phyloP scores from a whole-genome alignment of 192 early-diverging fungal species.

The Rhizophagus prolifer region DNA sequence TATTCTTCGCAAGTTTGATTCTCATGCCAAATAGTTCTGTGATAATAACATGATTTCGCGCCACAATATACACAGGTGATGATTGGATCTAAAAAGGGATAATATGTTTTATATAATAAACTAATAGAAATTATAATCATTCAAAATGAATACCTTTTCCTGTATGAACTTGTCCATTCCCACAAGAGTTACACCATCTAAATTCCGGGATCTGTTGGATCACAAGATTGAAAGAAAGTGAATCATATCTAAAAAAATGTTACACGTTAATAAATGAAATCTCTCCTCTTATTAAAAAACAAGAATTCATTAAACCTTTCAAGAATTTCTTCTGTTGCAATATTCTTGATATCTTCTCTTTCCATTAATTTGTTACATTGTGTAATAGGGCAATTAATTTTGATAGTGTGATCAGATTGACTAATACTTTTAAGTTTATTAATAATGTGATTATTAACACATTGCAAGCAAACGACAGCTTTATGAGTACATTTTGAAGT shows the following conservation, averaged over 20 bases:
- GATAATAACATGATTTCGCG: background rate
- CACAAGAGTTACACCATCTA: background rate
- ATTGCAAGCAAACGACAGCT: too few relatives aligned
- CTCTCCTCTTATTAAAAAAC: too few relatives aligned
- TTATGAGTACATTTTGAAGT: too few relatives aligned
- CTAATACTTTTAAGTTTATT: too few relatives aligned
- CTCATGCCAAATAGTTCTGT: too few relatives aligned
- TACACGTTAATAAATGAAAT: too few relatives aligned
- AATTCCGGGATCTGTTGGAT: background rate
- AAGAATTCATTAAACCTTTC: background rate
- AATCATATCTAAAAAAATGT: background rate
- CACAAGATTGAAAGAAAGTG: background rate
- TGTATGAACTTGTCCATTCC: background rate
- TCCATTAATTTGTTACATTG: background rate
- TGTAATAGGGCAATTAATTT: background rate
- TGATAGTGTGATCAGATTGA: too few relatives aligned
- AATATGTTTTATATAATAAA: background rate
- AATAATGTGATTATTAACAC: too few relatives aligned
- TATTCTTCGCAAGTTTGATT: too few relatives aligned
- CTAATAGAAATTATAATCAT: background rate
- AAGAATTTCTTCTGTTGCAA: background rate
- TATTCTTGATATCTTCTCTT: background rate
- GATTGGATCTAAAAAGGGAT: background rate
- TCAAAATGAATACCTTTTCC: background rate
- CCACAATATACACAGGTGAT: slow-evolving; percentile 16